Percentiles rank a stretch among this genome's conserved stretches.
These are phyloP conservation scores for Tolypocladium tundrense DNA, from an alignment of 2,329 filamentous ascomycete species.

Conservation along the genomic window DNA sequence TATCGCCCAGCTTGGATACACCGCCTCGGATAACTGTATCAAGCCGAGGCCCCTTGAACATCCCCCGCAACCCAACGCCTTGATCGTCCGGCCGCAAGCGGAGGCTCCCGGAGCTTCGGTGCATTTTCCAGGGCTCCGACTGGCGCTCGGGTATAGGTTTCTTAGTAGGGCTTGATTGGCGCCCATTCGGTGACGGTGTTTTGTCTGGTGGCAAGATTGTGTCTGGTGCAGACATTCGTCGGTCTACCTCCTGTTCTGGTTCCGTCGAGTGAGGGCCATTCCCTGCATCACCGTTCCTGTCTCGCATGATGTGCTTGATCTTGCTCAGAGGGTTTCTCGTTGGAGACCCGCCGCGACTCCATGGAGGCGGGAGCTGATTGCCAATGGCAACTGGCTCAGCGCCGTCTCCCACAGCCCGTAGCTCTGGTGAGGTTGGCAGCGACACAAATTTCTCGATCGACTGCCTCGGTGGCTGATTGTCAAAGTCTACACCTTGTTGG, in stretches of 20 bases:
- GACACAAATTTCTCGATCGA: slow-evolving; percentile 36
- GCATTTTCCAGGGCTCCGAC: slow-evolving; percentile 17
- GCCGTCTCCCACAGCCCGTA: slow-evolving; percentile 34
- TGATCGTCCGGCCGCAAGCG: slow-evolving; percentile 26
- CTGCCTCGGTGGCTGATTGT: slow-evolving; percentile 18
- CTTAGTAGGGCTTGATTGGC: slow-evolving; percentile 10
- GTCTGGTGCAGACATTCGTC: slow-evolving; percentile 16
- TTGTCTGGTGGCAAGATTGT: slow-evolving; percentile 12
- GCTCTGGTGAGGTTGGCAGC: slow-evolving; percentile 40
- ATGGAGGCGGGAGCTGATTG: slow-evolving; percentile 51
- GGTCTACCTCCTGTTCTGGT: slow-evolving; percentile 22
- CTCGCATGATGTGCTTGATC: slow-evolving; percentile 45
- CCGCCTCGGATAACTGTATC: slow-evolving; percentile 58
- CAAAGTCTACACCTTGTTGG: slow-evolving; percentile 38
- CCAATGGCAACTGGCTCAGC: slow-evolving; percentile 49
- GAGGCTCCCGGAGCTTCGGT: slow-evolving; percentile 39
- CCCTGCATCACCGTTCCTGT: slow-evolving; percentile 38
- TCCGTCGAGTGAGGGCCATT: slow-evolving; percentile 18
- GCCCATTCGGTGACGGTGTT: slow-evolving; percentile 6
- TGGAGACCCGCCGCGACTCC: slow-evolving; percentile 55
- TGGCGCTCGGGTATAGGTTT: slow-evolving; percentile 23
- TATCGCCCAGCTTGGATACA: slow-evolving; percentile 45
- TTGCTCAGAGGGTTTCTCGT: slow-evolving; percentile 47
- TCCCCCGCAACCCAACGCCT: slow-evolving; percentile 38
- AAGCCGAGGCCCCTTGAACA: slow-evolving; percentile 69